A percentile compares a stretch with the other conserved stretches of the same genome.
phyloP scores from a whole-genome alignment of 805 yeast genomes.

The Kluyveromyces dobzhanskii region DNA sequence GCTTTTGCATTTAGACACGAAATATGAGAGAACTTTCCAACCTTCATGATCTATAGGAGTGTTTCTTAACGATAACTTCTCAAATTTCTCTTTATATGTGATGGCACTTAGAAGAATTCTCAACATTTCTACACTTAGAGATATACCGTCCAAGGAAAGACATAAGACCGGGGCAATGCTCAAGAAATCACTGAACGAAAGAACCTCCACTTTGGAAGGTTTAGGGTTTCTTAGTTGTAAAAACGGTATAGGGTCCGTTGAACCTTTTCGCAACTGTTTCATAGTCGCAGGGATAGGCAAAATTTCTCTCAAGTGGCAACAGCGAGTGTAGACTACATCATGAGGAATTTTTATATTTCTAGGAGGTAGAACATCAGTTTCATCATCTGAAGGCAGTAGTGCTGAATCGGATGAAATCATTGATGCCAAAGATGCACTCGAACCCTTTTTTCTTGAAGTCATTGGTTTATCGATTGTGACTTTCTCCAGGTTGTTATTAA shows the following conservation, averaged over 20 bases:
- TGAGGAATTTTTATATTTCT: conserved; percentile 32
- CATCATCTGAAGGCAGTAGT: conserved; percentile 9
- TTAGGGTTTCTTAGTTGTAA: conserved; percentile 74
- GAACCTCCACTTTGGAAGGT: conserved; percentile 82
- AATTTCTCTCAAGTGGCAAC: conserved; percentile 88
- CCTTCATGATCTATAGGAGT: conserved; percentile 68
- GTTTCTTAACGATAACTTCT: conserved; percentile 70
- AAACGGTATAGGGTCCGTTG: conserved; percentile 73
- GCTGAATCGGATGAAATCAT: conserved; percentile 11
- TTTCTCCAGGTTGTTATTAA: conserved; percentile 27
- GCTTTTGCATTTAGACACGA: conserved; percentile 54
- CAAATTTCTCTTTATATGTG: conserved; percentile 52
- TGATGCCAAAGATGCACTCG: conserved; percentile 20
- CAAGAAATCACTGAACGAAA: conserved; percentile 80
- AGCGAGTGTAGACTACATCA: conserved; percentile 78
- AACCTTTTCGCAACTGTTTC: conserved; percentile 66
- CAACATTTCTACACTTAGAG: conserved; percentile 67
- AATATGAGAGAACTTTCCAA: conserved; percentile 77
- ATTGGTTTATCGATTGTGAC: conserved; percentile 38
- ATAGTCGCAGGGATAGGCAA: conserved; percentile 85
- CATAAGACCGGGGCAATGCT: conserved; percentile 77
- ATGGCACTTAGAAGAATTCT: conserved; percentile 59
- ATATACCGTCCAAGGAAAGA: conserved; percentile 72
- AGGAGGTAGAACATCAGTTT: conserved; percentile 26
- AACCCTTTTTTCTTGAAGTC: conserved; percentile 27